Conservation (phyloP, 768 basidiomycete genomes). For the Piloderma croceum region DNA sequence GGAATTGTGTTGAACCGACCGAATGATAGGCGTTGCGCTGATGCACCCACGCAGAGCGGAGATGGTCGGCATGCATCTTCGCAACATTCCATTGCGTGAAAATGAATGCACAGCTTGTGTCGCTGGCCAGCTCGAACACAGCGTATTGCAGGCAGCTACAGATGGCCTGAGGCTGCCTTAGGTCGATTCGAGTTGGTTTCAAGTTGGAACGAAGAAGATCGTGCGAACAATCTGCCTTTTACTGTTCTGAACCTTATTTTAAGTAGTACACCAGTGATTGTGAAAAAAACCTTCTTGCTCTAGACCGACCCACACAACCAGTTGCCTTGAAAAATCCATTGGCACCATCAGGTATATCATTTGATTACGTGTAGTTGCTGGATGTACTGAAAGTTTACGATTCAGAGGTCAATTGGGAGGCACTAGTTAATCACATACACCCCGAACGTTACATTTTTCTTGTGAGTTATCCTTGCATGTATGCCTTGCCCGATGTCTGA, state of each 20-base stretch:
- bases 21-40: slow-evolving; percentile 11
- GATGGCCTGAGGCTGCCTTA: too few species aligned
- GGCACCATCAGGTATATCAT: slow-evolving; percentile 63
- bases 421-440: slow-evolving; percentile 38
- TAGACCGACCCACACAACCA: neutral
- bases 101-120: neutral
- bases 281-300: too few species aligned
- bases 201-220: too few species aligned
- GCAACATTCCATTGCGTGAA: slow-evolving; percentile 75
- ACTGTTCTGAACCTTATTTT: too few species aligned
- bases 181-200: too few species aligned
- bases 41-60: slow-evolving; percentile 35
- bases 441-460: slow-evolving; percentile 18
- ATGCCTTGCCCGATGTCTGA: neutral
- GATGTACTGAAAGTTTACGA: slow-evolving; percentile 10
- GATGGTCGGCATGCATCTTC: slow-evolving; percentile 58
- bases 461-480: slow-evolving; percentile 19
- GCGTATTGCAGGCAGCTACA: too few species aligned
- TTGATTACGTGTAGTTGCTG: neutral
- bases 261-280: too few species aligned
- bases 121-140: too few species aligned
- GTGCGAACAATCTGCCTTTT: too few species aligned
- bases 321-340: slow-evolving; percentile 90
- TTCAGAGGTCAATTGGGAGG: slow-evolving; percentile 92
- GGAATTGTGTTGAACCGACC: too few species aligned